Percentiles rank a stretch among this genome's conserved stretches.
phyloP scores from a whole-genome alignment of 352 stramenopile species.

The Phytophthora palmivora region DNA sequence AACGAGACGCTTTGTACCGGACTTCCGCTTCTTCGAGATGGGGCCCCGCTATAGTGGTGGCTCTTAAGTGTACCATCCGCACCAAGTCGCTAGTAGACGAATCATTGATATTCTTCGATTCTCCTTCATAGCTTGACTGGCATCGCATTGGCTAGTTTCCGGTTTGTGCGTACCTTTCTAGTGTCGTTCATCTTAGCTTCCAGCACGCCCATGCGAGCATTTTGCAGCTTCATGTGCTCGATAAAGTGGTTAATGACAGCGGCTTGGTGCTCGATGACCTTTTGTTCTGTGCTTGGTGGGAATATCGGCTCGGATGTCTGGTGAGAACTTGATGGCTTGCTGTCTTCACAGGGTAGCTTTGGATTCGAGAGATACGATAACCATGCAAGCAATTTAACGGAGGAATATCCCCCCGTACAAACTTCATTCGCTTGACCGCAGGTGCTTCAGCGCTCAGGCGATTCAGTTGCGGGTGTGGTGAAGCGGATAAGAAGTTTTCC shows the following conservation, averaged over 20 bases:
- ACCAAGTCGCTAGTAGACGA: constrained; percentile 25
- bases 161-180: not conserved
- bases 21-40: constrained; percentile 19
- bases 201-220: not conserved
- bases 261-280: not conserved
- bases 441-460: not conserved
- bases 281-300: not conserved
- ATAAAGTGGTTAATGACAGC: not conserved
- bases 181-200: not conserved
- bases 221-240: not conserved
- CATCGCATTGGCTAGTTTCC: not conserved
- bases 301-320: not conserved
- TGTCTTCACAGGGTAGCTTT: not conserved
- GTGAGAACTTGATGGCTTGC: not conserved
- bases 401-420: not conserved
- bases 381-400: not conserved
- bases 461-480: not conserved
- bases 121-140: not conserved
- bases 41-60: constrained; percentile 6
- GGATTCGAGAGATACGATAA: not conserved
- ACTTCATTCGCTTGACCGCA: not conserved
- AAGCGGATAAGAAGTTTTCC: no score
- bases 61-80: constrained; percentile 21
- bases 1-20: constrained; percentile 5
- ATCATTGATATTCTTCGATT: not conserved